Evolutionary conservation across 176 grass and related monocot species (phyloP).

Genomic region (Pontederia crassipes): DNA sequence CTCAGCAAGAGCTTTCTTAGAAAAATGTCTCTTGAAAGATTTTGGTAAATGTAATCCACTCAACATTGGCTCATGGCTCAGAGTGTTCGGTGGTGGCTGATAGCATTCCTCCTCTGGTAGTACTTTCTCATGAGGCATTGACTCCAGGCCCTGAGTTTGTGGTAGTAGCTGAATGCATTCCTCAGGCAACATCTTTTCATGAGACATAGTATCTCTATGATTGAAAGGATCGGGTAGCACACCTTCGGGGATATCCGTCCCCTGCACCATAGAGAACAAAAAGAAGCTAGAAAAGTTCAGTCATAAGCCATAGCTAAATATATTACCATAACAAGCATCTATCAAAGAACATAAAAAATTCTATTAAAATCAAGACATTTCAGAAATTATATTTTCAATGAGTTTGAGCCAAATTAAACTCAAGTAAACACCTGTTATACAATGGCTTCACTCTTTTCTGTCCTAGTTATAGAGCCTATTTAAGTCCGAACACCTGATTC

Average conservation of each 20-base stretch:
- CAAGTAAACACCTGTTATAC: too few species aligned
- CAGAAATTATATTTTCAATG: too few species aligned
- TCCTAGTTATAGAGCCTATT: too few species aligned
- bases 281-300: conserved; percentile 15
- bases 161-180: conserved; percentile 20
- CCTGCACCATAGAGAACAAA: conserved; percentile 30
- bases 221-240: conserved; percentile 83
- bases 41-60: conserved; percentile 70
- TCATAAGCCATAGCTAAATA: background rate
- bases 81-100: conserved; percentile 23
- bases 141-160: conserved; percentile 4
- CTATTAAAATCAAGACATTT: too few species aligned
- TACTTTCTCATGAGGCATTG: conserved; percentile 23
- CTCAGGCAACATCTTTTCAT: conserved; percentile 19
- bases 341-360: background rate
- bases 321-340: background rate
- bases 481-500: too few species aligned
- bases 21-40: conserved; percentile 62
- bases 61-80: conserved; percentile 22
- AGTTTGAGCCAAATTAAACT: too few species aligned
- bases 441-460: too few species aligned
- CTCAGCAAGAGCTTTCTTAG: conserved; percentile 36
- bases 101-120: conserved; percentile 15
- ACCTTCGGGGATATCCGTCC: conserved; percentile 60
- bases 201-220: conserved; percentile 25